These are phyloP conservation scores for Cladophialophora chaetospira DNA, from an alignment of 2,329 filamentous ascomycete genomes.

Conservation along the genomic window DNA sequence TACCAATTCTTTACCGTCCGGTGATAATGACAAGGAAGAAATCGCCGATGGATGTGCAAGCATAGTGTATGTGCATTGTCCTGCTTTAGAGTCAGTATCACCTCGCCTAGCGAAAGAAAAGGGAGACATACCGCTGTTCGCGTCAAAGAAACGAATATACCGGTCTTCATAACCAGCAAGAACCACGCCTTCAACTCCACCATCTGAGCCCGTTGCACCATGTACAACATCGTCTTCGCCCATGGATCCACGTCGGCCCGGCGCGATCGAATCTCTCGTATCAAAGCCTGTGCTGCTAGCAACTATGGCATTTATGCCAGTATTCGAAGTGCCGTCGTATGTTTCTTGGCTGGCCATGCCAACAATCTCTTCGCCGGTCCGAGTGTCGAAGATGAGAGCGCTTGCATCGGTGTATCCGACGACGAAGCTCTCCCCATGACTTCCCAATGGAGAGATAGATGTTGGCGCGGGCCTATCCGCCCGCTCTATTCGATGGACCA, in stretches of 20 bases:
- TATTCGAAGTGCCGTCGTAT: constrained; percentile 82
- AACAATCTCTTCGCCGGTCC: constrained; percentile 86
- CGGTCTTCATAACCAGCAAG: constrained; percentile 97
- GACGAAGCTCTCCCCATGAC: constrained; percentile 82
- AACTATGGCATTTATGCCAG: constrained; percentile 85
- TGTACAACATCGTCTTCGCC: constrained; percentile 75
- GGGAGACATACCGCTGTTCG: constrained; percentile 77
- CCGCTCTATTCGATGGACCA: constrained; percentile 82
- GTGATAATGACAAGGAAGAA: constrained; percentile 85
- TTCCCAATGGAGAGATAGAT: constrained; percentile 85
- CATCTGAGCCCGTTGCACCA: constrained; percentile 80
- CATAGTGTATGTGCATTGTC: constrained; percentile 99
- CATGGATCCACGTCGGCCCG: constrained; percentile 62
- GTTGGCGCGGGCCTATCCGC: constrained; percentile 73
- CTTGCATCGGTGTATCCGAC: constrained; percentile 90
- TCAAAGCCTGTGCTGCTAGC: constrained; percentile 84
- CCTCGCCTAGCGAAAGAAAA: neutral
- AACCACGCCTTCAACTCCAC: constrained; percentile 85
- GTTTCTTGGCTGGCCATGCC: constrained; percentile 93
- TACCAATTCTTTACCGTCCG: constrained; percentile 90
- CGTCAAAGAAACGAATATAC: constrained; percentile 96
- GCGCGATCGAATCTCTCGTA: constrained; percentile 60
- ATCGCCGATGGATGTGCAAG: constrained; percentile 93
- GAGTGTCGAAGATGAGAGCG: constrained; percentile 88
- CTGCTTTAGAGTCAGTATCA: constrained; percentile 50